These are phyloP conservation scores for Saccharomycopsis javanensis DNA, from an alignment of 805 yeast species.

Conservation along the genomic window DNA sequence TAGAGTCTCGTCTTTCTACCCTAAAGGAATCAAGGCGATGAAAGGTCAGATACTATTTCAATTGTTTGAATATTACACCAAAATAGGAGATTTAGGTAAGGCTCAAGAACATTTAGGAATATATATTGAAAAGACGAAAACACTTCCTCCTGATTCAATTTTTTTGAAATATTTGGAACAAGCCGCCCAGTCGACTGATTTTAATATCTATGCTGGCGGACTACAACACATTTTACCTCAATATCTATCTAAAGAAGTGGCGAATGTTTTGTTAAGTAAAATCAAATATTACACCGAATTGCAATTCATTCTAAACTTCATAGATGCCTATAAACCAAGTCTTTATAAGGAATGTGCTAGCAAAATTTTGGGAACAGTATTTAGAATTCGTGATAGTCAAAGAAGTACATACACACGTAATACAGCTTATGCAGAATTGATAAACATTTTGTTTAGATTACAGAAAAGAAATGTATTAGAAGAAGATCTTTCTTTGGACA, in stretches of 20 bases:
- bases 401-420: conserved; percentile 1
- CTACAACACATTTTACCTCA: conserved; percentile 1
- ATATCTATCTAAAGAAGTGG: background rate
- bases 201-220: background rate
- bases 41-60: background rate
- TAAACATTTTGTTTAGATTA: background rate
- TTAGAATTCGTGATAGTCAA: background rate
- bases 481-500: background rate
- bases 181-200: background rate
- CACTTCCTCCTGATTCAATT: background rate
- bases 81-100: background rate
- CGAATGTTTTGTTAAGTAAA: background rate
- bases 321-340: background rate
- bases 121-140: background rate
- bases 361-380: background rate
- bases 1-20: background rate
- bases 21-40: background rate
- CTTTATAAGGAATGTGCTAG: background rate
- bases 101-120: background rate
- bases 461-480: background rate
- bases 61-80: background rate
- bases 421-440: background rate
- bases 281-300: conserved; percentile 1
- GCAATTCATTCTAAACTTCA: conserved; percentile 4
- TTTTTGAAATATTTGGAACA: background rate